phyloP scores from a whole-genome alignment of 805 yeast species.

The Myxozyma lipomycoides region DNA sequence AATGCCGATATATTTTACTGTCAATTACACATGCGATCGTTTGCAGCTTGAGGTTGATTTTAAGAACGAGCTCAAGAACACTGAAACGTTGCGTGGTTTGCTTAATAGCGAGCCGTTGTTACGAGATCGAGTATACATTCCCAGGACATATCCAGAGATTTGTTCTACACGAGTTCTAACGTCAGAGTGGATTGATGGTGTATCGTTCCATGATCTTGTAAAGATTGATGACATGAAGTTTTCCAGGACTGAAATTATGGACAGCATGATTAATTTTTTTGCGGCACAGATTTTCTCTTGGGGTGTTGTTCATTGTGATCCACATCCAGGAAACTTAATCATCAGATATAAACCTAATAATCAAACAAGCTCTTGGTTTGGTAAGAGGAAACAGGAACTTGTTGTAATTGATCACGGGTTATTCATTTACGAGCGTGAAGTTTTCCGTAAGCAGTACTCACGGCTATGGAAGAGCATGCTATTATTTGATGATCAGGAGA shows the following conservation, averaged over 20 bases:
- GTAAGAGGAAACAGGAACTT: constrained; percentile 31
- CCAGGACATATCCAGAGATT: constrained; percentile 46
- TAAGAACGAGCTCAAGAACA: constrained; percentile 52
- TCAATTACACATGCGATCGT: constrained; percentile 55
- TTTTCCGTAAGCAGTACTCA: constrained; percentile 55
- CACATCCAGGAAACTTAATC: constrained; percentile 76
- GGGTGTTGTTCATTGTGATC: constrained; percentile 70
- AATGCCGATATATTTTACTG: constrained; percentile 56
- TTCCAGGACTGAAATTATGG: constrained; percentile 45
- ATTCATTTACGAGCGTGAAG: constrained; percentile 51
- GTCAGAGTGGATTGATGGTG: constrained; percentile 77
- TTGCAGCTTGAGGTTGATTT: constrained; percentile 62
- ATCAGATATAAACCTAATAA: constrained; percentile 44
- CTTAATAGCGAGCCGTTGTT: constrained; percentile 46
- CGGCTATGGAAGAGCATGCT: constrained; percentile 61
- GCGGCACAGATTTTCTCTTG: constrained; percentile 60
- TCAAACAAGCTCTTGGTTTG: constrained; percentile 22
- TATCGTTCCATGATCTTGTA: constrained; percentile 48
- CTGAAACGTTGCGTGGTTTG: constrained; percentile 40
- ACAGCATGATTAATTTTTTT: constrained; percentile 48
- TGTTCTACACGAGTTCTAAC: constrained; percentile 53
- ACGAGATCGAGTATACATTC: constrained; percentile 49
- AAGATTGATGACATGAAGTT: constrained; percentile 41
- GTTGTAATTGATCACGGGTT: constrained; percentile 75
- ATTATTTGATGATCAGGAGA: constrained; percentile 47